Evolutionary conservation across 331 rosid species (phyloP).

Genomic region (Ulmus americana): DNA sequence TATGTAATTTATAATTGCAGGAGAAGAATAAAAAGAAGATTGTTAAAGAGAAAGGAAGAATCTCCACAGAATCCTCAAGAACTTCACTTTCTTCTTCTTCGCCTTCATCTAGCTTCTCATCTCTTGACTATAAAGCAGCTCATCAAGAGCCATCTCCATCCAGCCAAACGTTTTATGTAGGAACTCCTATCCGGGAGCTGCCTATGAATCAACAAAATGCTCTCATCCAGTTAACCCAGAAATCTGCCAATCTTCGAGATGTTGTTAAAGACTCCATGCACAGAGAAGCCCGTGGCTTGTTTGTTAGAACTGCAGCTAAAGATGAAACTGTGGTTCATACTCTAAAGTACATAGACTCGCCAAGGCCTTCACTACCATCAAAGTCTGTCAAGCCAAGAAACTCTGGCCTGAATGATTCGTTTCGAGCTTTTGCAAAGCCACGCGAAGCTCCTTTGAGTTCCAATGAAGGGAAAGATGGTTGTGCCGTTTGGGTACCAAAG

Average conservation of each 20-base stretch:
- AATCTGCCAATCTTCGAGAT: slow-evolving; percentile 35
- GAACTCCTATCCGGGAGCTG: slow-evolving; percentile 22
- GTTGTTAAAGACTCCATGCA: slow-evolving; percentile 45
- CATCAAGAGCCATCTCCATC: slow-evolving; percentile 37
- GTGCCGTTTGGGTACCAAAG: slow-evolving; percentile 18
- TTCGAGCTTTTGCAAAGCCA: slow-evolving; percentile 33
- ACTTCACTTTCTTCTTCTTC: slow-evolving; percentile 65
- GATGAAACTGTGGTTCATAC: slow-evolving; percentile 36
- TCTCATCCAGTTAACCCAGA: slow-evolving; percentile 16
- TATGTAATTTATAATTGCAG: slow-evolving; percentile 34
- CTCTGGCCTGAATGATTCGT: slow-evolving; percentile 33
- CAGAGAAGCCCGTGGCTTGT: slow-evolving; percentile 47
- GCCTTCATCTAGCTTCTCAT: slow-evolving; percentile 71
- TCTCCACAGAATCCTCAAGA: slow-evolving; percentile 61
- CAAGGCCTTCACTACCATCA: slow-evolving; percentile 47
- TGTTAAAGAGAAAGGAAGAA: slow-evolving; percentile 45
- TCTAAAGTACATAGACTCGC: slow-evolving; percentile 64
- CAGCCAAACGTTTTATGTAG: slow-evolving; percentile 24
- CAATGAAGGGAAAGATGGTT: slow-evolving; percentile 23
- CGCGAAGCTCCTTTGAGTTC: slow-evolving; percentile 40
- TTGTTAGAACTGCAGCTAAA: slow-evolving; percentile 46
- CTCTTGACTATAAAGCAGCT: slow-evolving; percentile 48
- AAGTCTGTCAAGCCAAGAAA: slow-evolving; percentile 34
- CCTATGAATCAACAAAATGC: slow-evolving; percentile 28
- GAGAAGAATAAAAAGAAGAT: slow-evolving; percentile 35